phyloP scores from a whole-genome alignment of 225 moss, liverwort and hornwort species.

The Climacium dendroides region DNA sequence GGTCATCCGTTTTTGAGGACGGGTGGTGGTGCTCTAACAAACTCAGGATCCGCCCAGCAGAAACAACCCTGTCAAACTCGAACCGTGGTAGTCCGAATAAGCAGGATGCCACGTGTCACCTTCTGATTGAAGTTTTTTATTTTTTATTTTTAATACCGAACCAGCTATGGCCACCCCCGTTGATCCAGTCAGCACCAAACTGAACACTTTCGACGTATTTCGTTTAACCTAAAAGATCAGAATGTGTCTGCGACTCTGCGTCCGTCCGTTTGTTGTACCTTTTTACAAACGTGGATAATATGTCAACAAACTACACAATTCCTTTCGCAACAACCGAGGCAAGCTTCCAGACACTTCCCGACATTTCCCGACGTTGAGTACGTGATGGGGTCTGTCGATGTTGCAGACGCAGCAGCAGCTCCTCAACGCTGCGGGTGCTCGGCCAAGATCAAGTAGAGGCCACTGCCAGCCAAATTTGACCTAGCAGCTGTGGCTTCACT shows the following conservation, averaged over 20 bases:
- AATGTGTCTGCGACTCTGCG: neutral
- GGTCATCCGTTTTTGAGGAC: too few relatives aligned
- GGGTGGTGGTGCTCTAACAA: too few relatives aligned
- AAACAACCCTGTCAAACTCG: neutral
- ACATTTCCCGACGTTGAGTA: neutral
- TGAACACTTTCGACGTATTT: neutral
- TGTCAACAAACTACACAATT: neutral
- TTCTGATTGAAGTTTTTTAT: neutral
- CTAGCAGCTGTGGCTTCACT: neutral
- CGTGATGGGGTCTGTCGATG: neutral
- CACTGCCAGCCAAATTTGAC: conserved; percentile 5
- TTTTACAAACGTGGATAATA: too few relatives aligned
- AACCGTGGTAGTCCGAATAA: neutral
- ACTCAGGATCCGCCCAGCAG: neutral
- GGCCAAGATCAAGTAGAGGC: neutral
- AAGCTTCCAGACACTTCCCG: neutral
- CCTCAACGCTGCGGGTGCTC: neutral
- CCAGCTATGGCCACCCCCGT: neutral
- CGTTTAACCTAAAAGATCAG: too few relatives aligned
- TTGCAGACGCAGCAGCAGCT: neutral
- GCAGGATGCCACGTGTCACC: neutral
- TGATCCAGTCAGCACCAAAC: neutral
- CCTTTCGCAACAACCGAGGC: neutral
- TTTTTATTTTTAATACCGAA: too few relatives aligned
- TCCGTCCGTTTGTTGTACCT: neutral